These are phyloP conservation scores for Pseudozyma hubeiensis DNA, from an alignment of 1,284 basidiomycete genomes.

Conservation along the genomic window DNA sequence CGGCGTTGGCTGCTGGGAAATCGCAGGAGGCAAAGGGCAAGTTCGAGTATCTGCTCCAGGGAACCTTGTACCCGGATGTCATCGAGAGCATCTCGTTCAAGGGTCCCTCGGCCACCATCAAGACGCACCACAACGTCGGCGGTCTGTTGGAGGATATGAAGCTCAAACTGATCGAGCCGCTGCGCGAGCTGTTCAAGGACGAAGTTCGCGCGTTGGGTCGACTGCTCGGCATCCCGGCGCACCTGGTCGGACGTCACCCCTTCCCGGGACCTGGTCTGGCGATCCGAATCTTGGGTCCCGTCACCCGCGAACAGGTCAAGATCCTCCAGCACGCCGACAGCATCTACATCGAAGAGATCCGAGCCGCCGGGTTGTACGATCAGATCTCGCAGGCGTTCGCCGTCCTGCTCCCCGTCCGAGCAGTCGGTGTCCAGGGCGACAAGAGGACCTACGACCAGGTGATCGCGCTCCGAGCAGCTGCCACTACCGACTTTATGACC, in stretches of 20 bases:
- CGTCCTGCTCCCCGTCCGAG: slow-evolving; percentile 93
- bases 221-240: slow-evolving; percentile 88
- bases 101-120: slow-evolving; percentile 98
- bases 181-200: slow-evolving; percentile 98
- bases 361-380: slow-evolving; percentile 89
- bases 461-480: slow-evolving; percentile 67
- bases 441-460: slow-evolving; percentile 96
- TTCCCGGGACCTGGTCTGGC: slow-evolving; percentile 99
- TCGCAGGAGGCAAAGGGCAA: slow-evolving; percentile 73
- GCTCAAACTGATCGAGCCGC: slow-evolving; percentile 96
- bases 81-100: slow-evolving; percentile 99
- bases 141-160: slow-evolving; percentile 98
- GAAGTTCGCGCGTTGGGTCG: slow-evolving; percentile 94
- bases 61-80: slow-evolving; percentile 99
- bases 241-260: slow-evolving; percentile 95
- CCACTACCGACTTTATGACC: slow-evolving; percentile 68
- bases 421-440: slow-evolving; percentile 98
- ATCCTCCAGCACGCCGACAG: slow-evolving; percentile 94
- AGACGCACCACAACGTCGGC: slow-evolving; percentile 99
- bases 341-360: slow-evolving; percentile 98
- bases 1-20: slow-evolving; percentile 73
- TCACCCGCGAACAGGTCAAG: slow-evolving; percentile 90
- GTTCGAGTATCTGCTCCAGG: slow-evolving; percentile 96
- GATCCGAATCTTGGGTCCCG: slow-evolving; percentile 96
- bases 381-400: slow-evolving; percentile 97